Evolutionary conservation across 1,284 basidiomycete genomes (phyloP).

Genomic region (Takashimella tepidaria): DNA sequence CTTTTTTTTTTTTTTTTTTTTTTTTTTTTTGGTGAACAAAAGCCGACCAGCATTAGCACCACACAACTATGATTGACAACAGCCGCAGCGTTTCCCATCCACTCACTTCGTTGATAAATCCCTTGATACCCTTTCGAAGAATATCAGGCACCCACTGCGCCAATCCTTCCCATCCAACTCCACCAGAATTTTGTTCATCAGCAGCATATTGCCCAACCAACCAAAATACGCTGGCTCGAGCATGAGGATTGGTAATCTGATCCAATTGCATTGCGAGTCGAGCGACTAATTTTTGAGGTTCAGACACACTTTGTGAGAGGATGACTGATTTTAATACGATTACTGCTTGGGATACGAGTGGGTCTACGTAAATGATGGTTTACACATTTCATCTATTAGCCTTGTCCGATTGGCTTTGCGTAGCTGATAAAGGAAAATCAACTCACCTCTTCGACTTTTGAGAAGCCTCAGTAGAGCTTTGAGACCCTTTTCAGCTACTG

Average conservation of each 20-base stretch:
- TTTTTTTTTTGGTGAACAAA: too few species aligned
- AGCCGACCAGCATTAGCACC: too few species aligned
- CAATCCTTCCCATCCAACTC: conserved; percentile 50
- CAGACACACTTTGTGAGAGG: conserved; percentile 48
- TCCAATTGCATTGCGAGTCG: conserved; percentile 69
- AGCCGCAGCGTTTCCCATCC: too few species aligned
- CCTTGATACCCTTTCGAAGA: conserved; percentile 66
- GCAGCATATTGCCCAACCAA: conserved; percentile 78
- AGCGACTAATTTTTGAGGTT: conserved; percentile 62
- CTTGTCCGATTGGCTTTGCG: too few species aligned
- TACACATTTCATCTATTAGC: too few species aligned
- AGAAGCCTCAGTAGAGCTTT: conserved; percentile 71
- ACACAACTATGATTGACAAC: too few species aligned
- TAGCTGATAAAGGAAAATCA: conserved; percentile 19
- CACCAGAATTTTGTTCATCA: conserved; percentile 10
- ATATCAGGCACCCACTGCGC: conserved; percentile 78
- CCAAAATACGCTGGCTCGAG: conserved; percentile 81
- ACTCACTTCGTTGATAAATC: conserved; percentile 65
- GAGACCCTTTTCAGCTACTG: conserved; percentile 65
- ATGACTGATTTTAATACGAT: conserved; percentile 78
- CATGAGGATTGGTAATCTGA: conserved; percentile 68
- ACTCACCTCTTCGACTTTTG: conserved; percentile 58
- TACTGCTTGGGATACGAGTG: conserved; percentile 69
- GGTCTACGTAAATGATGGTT: conserved; percentile 49
- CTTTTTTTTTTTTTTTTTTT: too few species aligned